phyloP scores from a whole-genome alignment of 2,329 filamentous ascomycete species.

The Parastagonospora nodorum region DNA sequence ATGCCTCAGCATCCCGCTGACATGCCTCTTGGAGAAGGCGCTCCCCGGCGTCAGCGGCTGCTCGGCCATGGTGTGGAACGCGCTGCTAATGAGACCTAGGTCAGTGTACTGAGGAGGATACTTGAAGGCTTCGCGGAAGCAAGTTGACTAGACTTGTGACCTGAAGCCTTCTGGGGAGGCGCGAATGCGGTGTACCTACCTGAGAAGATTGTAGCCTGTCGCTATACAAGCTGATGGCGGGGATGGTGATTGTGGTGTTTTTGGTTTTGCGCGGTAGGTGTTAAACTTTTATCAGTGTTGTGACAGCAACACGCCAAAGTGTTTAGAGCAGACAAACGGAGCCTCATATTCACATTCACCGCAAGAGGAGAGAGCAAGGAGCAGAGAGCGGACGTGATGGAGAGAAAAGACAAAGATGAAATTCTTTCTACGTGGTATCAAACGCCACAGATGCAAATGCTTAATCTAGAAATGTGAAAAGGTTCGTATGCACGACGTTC shows the following conservation, averaged over 20 bases:
- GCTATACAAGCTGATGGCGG: background rate
- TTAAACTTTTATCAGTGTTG: background rate
- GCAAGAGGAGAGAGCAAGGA: background rate
- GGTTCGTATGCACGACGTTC: conserved; percentile 93
- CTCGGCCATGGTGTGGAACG: background rate
- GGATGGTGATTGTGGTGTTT: background rate
- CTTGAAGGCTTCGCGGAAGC: too few relatives aligned
- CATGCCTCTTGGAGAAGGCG: conserved; percentile 12
- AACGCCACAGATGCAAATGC: conserved; percentile 35
- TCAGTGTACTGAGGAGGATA: background rate
- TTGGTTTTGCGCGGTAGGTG: background rate
- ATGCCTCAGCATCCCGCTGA: conserved; percentile 19
- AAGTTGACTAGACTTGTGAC: too few relatives aligned
- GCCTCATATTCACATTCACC: background rate
- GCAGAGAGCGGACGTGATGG: background rate
- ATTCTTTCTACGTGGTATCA: conserved; percentile 26
- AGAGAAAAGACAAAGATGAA: background rate
- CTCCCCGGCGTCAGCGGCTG: background rate
- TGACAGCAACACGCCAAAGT: background rate
- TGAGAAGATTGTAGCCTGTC: background rate
- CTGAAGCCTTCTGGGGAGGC: background rate
- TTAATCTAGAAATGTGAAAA: conserved; percentile 92
- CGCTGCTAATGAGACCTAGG: background rate
- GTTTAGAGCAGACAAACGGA: background rate
- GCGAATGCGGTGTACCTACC: background rate